A percentile compares a stretch with the other conserved stretches of the same genome.
Evolutionary conservation across 441 rosid species (phyloP).

Genomic region (Corymbia citriodora): DNA sequence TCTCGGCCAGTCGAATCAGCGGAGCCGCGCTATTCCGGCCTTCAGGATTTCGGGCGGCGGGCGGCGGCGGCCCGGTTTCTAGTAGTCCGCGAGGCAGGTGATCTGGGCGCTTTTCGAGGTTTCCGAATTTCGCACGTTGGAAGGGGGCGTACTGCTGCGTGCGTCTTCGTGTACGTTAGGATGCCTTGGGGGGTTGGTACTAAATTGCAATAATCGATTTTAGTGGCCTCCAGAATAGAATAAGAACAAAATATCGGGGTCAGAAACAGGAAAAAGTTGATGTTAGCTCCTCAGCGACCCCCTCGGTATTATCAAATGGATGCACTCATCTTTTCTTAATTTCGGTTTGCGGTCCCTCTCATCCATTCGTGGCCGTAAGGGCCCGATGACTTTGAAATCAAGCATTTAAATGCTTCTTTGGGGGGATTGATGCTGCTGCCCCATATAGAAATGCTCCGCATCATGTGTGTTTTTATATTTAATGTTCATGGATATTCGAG

Average conservation of each 20-base stretch:
- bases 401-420: background rate
- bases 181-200: background rate
- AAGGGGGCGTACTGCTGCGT: background rate
- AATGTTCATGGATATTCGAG: background rate
- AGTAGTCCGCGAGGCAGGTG: background rate
- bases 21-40: background rate
- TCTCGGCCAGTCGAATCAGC: background rate
- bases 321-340: background rate
- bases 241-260: background rate
- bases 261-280: background rate
- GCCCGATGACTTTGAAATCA: background rate
- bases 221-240: background rate
- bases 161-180: background rate
- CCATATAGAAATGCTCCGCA: background rate
- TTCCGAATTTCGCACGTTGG: background rate
- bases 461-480: background rate
- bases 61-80: background rate
- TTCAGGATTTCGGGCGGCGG: background rate
- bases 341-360: background rate
- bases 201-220: background rate
- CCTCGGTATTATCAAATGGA: background rate
- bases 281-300: background rate
- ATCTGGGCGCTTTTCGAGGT: background rate
- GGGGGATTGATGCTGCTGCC: background rate
- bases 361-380: background rate